Conservation (phyloP, 371 early-diverging fungal species). For the Mucor indicus region DNA sequence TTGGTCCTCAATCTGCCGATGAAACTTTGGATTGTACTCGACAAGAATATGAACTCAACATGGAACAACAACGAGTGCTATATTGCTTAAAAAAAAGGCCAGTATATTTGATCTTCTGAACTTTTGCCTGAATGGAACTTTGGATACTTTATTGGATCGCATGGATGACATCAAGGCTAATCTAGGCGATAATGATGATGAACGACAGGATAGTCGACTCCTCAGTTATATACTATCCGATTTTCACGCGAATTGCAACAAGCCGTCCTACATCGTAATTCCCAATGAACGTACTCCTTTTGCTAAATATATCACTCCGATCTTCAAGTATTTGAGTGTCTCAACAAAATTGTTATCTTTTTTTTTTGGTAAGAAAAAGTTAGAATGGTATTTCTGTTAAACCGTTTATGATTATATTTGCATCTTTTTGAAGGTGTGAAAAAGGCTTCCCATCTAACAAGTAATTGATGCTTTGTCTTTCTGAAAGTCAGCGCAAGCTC, state of each 20-base stretch:
- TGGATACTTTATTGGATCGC: slow-evolving; percentile 5
- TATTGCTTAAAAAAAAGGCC: slow-evolving; percentile 14
- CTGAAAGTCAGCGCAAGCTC: slow-evolving; percentile 12
- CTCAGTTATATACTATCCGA: slow-evolving; percentile 9
- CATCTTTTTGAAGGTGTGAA: slow-evolving; percentile 7
- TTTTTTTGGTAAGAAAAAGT: slow-evolving; percentile 7
- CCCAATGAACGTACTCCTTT: slow-evolving; percentile 29
- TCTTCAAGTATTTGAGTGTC: slow-evolving; percentile 26
- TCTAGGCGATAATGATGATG: slow-evolving; percentile 4
- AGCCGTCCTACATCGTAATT: slow-evolving; percentile 5
- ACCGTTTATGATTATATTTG: slow-evolving; percentile 1
- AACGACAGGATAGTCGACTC: slow-evolving; percentile 3
- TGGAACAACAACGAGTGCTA: slow-evolving; percentile 10
- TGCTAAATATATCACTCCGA: slow-evolving; percentile 16
- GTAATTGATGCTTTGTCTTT: slow-evolving; percentile 13
- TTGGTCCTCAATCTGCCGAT: slow-evolving; percentile 10
- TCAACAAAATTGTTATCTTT: slow-evolving; percentile 4
- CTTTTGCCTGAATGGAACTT: neutral
- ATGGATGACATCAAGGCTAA: slow-evolving; percentile 4
- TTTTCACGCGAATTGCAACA: slow-evolving; percentile 20
- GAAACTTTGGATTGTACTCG: slow-evolving; percentile 15
- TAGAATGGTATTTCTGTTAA: slow-evolving; percentile 5
- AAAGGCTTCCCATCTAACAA: slow-evolving; percentile 12
- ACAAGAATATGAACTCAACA: slow-evolving; percentile 13
- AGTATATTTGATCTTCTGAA: neutral